phyloP scores from a whole-genome alignment of 2,329 filamentous ascomycete genomes.

The Exophiala sideris region DNA sequence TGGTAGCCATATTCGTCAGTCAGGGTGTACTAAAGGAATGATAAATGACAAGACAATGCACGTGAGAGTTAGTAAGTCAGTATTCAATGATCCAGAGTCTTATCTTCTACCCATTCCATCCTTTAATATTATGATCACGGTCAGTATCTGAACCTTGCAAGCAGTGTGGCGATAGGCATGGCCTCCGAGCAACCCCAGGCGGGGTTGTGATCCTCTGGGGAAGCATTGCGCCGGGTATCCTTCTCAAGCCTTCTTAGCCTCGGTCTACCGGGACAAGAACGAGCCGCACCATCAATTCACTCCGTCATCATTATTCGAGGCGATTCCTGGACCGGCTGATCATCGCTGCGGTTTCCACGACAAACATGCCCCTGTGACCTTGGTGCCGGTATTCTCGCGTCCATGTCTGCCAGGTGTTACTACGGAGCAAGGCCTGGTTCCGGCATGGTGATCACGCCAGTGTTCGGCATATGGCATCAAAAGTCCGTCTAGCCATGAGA shows the following conservation, averaged over 20 bases:
- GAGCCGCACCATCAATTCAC: neutral
- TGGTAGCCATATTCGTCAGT: constrained; percentile 4
- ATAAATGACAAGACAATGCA: too few species aligned
- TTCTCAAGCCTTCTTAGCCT: too few species aligned
- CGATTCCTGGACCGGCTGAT: neutral
- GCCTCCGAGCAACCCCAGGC: too few species aligned
- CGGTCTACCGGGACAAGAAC: neutral
- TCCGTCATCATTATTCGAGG: too few species aligned
- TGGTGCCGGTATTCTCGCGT: too few species aligned
- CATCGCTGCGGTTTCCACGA: constrained; percentile 3
- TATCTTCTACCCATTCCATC: neutral
- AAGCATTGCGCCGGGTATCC: neutral
- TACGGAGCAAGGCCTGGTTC: neutral
- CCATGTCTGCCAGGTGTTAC: too few species aligned
- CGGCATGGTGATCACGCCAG: neutral
- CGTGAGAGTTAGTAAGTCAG: too few species aligned
- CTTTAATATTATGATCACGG: neutral
- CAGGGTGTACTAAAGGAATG: too few species aligned
- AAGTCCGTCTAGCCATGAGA: neutral
- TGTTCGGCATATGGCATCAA: constrained; percentile 1
- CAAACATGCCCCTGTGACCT: neutral
- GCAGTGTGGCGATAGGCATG: too few species aligned
- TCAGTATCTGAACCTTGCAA: constrained; percentile 1
- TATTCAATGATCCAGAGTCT: neutral
- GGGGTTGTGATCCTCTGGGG: neutral